These are phyloP conservation scores for Quercus aquifolioides DNA, from an alignment of 306 rosid genomes.

Conservation along the genomic window DNA sequence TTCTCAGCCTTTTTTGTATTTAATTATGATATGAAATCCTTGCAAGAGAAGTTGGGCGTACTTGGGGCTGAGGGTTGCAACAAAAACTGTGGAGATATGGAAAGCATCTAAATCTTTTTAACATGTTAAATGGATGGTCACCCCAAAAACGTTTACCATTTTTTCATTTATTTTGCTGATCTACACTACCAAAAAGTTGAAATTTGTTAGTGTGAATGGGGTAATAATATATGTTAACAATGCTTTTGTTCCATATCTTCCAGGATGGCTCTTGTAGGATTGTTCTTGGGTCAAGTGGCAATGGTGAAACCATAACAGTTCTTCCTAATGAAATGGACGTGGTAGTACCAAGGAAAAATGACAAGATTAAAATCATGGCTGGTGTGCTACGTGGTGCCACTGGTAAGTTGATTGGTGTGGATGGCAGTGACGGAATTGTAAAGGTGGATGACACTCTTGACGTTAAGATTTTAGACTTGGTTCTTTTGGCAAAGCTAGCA, in stretches of 20 bases:
- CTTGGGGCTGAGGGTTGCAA: neutral
- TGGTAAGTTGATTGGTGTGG: constrained; percentile 96
- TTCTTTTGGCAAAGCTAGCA: constrained; percentile 80
- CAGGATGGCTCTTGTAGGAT: constrained; percentile 92
- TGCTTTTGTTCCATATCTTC: constrained; percentile 8
- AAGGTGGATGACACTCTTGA: constrained; percentile 90
- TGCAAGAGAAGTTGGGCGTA: neutral
- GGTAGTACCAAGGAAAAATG: constrained; percentile 76
- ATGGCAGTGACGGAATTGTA: constrained; percentile 96
- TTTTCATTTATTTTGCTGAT: neutral
- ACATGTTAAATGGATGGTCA: neutral
- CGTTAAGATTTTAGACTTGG: constrained; percentile 88
- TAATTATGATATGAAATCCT: neutral
- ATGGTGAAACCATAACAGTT: constrained; percentile 65
- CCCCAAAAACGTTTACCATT: neutral
- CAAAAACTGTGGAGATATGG: neutral
- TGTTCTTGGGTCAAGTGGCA: constrained; percentile 68
- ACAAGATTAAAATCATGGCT: constrained; percentile 85
- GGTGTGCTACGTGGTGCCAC: constrained; percentile 86
- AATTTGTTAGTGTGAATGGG: neutral
- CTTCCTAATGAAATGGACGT: constrained; percentile 71
- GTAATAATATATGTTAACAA: neutral
- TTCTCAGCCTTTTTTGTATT: neutral
- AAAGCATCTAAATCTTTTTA: neutral
- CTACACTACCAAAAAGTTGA: neutral